A percentile compares a stretch with the other conserved stretches of the same genome.
Conservation (phyloP, 768 basidiomycete genomes). For the Mycena maculata region DNA sequence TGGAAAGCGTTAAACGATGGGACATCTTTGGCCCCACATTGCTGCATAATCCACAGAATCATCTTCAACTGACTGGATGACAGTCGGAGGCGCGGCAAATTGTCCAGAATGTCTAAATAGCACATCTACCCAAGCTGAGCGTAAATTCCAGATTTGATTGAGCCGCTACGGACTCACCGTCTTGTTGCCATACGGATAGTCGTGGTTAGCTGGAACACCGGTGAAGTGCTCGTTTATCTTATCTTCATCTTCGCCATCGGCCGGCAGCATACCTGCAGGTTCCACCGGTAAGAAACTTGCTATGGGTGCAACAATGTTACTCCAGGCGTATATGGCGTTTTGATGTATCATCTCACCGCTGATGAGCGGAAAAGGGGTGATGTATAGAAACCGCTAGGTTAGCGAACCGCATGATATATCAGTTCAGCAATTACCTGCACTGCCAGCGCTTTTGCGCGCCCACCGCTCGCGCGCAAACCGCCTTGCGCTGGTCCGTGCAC, state of each 20-base stretch:
- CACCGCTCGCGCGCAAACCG: too few species aligned
- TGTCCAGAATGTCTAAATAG: slow-evolving; percentile 47
- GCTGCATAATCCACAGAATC: slow-evolving; percentile 46
- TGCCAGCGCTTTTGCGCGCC: too few species aligned
- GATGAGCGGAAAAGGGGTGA: too few species aligned
- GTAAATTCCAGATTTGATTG: too few species aligned
- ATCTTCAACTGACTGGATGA: slow-evolving; percentile 44
- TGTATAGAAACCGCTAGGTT: too few species aligned
- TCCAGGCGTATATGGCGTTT: too few species aligned
- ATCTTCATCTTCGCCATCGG: slow-evolving; percentile 3
- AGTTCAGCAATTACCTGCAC: too few species aligned
- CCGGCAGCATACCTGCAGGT: not conserved
- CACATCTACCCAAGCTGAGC: not conserved
- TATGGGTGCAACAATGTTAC: too few species aligned
- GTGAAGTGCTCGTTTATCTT: not conserved
- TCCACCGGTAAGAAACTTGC: too few species aligned
- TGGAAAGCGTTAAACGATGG: slow-evolving; percentile 42
- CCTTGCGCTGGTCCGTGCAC: too few species aligned
- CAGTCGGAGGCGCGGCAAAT: slow-evolving; percentile 45
- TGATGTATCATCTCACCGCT: too few species aligned
- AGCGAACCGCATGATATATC: too few species aligned
- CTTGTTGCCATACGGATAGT: slow-evolving; percentile 22
- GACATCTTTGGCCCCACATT: slow-evolving; percentile 41
- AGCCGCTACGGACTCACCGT: not conserved
- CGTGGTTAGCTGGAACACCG: not conserved